Evolutionary conservation across 306 rosid genomes (phyloP).

Genomic region (Prunus salicina): DNA sequence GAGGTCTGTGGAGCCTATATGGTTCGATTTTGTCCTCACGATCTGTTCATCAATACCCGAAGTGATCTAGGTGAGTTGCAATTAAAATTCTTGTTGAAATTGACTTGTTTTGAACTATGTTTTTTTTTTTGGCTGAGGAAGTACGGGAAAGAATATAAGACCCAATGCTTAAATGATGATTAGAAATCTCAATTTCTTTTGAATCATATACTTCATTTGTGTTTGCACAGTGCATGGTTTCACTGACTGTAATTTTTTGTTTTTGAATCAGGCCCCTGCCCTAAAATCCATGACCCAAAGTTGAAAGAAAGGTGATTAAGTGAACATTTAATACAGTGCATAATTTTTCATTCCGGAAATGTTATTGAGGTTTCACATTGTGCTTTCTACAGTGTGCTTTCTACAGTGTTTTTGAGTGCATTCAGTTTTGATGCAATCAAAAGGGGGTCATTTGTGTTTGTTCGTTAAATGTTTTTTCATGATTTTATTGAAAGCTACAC

Average conservation of each 20-base stretch:
- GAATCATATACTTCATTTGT: not conserved
- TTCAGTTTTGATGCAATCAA: not conserved
- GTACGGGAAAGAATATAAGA: too few relatives aligned
- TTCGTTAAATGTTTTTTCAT: not conserved
- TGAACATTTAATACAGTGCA: not conserved
- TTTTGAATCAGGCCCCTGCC: conserved; percentile 73
- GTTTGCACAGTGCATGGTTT: conserved; percentile 12
- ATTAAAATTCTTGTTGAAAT: not conserved
- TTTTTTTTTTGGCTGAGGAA: not conserved
- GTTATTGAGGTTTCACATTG: not conserved
- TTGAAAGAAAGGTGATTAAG: conserved; percentile 83
- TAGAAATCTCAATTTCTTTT: not conserved
- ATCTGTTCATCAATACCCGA: conserved; percentile 94
- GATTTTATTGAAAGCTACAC: not conserved
- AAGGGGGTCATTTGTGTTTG: not conserved
- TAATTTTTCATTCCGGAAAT: not conserved
- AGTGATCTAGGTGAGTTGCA: conserved; percentile 83
- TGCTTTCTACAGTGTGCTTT: not conserved
- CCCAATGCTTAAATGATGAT: not conserved
- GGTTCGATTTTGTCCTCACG: conserved; percentile 99
- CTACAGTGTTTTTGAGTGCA: not conserved
- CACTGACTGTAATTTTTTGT: not conserved
- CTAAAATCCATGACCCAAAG: conserved; percentile 84
- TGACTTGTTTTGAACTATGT: not conserved
- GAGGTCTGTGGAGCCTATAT: conserved; percentile 90